Evolutionary conservation across 2,329 filamentous ascomycete species (phyloP).

Genomic region (Xylariaceae sp.): DNA sequence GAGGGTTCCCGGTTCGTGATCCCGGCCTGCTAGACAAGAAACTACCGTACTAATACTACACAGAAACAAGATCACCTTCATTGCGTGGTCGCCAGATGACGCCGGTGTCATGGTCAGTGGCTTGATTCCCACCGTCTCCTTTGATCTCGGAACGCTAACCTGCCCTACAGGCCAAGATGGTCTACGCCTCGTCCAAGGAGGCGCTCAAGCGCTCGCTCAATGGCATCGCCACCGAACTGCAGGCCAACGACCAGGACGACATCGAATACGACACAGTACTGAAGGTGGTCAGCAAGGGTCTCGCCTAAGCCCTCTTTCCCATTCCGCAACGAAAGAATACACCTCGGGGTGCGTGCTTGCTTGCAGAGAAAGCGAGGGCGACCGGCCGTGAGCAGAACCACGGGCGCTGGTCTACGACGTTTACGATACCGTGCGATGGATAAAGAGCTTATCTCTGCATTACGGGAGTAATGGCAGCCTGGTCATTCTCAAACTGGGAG

Average conservation of each 20-base stretch:
- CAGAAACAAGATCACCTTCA: constrained; percentile 73
- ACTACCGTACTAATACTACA: neutral
- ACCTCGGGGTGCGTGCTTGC: neutral
- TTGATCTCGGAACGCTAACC: no score
- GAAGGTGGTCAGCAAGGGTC: constrained; percentile 51
- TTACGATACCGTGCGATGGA: constrained; percentile 18
- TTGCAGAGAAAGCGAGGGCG: no score
- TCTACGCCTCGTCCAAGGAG: constrained; percentile 84
- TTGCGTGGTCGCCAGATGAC: constrained; percentile 76
- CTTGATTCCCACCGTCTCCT: no score
- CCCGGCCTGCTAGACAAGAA: neutral
- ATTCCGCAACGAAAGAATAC: no score
- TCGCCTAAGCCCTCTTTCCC: neutral
- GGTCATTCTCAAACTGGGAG: constrained; percentile 18
- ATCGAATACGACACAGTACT: constrained; percentile 70
- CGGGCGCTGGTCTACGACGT: constrained; percentile 20
- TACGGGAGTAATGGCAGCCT: constrained; percentile 17
- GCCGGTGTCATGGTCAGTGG: constrained; percentile 63
- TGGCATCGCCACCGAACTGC: constrained; percentile 67
- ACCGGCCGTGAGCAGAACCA: no score
- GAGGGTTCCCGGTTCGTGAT: constrained; percentile 61
- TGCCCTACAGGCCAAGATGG: constrained; percentile 62
- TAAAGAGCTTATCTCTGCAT: neutral
- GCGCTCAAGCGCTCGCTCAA: constrained; percentile 73
- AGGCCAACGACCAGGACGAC: constrained; percentile 78